Evolutionary conservation across 106 monocot genomes (phyloP).

Genomic region (Acorus gramineus): DNA sequence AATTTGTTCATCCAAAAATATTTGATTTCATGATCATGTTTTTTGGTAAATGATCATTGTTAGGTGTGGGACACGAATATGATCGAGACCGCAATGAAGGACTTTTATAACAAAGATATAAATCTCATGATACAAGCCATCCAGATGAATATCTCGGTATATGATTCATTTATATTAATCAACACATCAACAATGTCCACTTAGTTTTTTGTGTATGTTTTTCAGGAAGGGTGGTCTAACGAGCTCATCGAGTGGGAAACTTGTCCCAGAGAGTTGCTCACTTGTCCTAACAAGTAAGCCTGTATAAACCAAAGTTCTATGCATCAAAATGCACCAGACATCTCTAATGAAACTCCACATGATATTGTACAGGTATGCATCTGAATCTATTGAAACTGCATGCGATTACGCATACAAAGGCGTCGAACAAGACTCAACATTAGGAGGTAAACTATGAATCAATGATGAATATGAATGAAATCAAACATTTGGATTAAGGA

Average conservation of each 20-base stretch:
- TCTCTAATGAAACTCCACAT: not conserved
- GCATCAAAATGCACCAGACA: too few relatives aligned
- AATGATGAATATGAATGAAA: not conserved
- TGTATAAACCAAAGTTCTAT: not conserved
- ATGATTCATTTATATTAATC: not conserved
- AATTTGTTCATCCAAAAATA: too few relatives aligned
- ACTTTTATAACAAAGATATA: slow-evolving; percentile 40
- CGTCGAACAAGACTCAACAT: slow-evolving; percentile 56
- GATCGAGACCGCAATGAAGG: slow-evolving; percentile 49
- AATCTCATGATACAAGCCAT: slow-evolving; percentile 44
- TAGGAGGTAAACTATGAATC: slow-evolving; percentile 40
- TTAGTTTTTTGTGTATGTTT: not conserved
- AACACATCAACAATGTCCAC: too few relatives aligned
- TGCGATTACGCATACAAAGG: slow-evolving; percentile 93
- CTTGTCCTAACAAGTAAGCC: slow-evolving; percentile 66
- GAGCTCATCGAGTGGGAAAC: slow-evolving; percentile 48
- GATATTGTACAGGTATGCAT: slow-evolving; percentile 54
- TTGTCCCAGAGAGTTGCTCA: slow-evolving; percentile 29
- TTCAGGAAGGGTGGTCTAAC: slow-evolving; percentile 47
- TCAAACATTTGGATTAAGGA: not conserved
- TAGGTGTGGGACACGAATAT: slow-evolving; percentile 66
- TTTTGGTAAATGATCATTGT: not conserved
- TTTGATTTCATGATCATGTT: too few relatives aligned
- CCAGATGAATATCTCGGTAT: slow-evolving; percentile 48
- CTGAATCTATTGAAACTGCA: slow-evolving; percentile 55